Conservation (phyloP, 2,329 filamentous ascomycete species). For the Penicillium sp. region DNA sequence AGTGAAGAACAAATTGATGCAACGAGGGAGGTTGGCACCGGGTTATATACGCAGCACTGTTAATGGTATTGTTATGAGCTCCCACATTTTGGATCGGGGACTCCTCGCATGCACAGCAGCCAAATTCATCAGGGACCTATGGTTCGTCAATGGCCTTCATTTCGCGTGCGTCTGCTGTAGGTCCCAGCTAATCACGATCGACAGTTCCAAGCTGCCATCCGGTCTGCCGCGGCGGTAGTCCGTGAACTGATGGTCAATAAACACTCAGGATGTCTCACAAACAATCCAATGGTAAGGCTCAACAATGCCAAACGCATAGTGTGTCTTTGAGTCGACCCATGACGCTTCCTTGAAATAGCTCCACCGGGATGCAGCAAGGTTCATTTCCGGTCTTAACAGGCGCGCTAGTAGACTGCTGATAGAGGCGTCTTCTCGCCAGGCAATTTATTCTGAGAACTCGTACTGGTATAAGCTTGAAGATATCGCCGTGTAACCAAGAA, state of each 20-base stretch:
- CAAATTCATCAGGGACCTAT: slow-evolving; percentile 13
- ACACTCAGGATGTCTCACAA: slow-evolving; percentile 22
- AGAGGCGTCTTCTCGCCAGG: neutral
- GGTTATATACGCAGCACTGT: slow-evolving; percentile 29
- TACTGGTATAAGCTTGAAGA: neutral
- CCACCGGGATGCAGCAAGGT: slow-evolving; percentile 7
- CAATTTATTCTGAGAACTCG: neutral
- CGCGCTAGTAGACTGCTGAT: neutral
- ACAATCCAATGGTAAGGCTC: slow-evolving; percentile 10
- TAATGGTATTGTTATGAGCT: slow-evolving; percentile 14
- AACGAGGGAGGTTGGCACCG: neutral
- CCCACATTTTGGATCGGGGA: slow-evolving; percentile 9
- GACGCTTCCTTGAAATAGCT: slow-evolving; percentile 8
- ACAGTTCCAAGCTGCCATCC: slow-evolving; percentile 9
- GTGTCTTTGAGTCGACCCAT: neutral
- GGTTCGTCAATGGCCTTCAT: slow-evolving; percentile 7
- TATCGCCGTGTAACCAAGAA: too few relatives aligned
- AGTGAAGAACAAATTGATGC: slow-evolving; percentile 7
- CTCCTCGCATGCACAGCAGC: slow-evolving; percentile 21
- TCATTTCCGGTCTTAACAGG: neutral
- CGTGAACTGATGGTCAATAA: slow-evolving; percentile 1
- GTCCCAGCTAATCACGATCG: slow-evolving; percentile 10
- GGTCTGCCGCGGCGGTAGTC: slow-evolving; percentile 3
- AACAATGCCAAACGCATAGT: neutral
- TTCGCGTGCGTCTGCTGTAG: slow-evolving; percentile 5